These are phyloP conservation scores for Hypoxylon fragiforme DNA, from an alignment of 495 filamentous ascomycete genomes.

Conservation along the genomic window DNA sequence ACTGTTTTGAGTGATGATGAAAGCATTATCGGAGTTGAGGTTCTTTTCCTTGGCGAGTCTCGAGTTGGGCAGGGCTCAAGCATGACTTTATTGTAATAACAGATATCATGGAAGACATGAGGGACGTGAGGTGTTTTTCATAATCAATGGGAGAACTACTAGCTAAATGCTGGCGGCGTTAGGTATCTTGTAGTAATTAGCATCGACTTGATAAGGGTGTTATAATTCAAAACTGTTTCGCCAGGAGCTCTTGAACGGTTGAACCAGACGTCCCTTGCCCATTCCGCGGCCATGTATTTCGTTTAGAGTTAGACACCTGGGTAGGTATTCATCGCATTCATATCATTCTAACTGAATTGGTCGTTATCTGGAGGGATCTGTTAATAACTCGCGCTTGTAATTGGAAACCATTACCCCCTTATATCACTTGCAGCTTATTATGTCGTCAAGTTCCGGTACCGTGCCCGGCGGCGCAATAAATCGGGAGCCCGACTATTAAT, in stretches of 20 bases:
- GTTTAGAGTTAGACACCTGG: no score
- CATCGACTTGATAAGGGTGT: background rate
- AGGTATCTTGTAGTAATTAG: background rate
- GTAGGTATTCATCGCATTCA: no score
- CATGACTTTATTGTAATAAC: background rate
- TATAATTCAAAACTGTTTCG: no score
- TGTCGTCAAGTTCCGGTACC: background rate
- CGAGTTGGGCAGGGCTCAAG: background rate
- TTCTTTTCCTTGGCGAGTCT: background rate
- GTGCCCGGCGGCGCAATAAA: background rate
- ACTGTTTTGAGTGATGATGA: background rate
- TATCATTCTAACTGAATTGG: no score
- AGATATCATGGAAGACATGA: slow-evolving; percentile 11
- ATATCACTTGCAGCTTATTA: no score
- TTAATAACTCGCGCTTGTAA: no score
- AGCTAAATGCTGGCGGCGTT: background rate
- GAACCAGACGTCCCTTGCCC: no score
- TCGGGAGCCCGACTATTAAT: no score
- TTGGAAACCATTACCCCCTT: no score
- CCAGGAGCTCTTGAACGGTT: no score
- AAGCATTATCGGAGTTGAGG: slow-evolving; percentile 19
- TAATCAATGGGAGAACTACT: slow-evolving; percentile 1
- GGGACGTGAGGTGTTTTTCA: background rate
- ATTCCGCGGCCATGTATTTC: no score
- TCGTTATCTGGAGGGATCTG: no score